These are phyloP conservation scores for Phyllosticta citriasiana DNA, from an alignment of 2,329 filamentous ascomycete genomes.

Conservation along the genomic window DNA sequence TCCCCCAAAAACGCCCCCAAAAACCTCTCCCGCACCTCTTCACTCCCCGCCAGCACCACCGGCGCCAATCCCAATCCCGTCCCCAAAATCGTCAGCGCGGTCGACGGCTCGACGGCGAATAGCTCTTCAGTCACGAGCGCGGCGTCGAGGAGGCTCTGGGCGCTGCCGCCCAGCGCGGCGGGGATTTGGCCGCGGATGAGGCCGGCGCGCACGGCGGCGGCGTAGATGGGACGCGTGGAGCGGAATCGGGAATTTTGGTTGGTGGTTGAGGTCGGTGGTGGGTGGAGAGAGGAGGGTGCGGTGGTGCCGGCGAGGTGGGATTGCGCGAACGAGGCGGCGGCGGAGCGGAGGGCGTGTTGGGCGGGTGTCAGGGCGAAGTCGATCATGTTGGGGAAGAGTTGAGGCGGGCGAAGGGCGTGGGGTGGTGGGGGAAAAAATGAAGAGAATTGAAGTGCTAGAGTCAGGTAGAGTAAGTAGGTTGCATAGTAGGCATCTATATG, in stretches of 20 bases:
- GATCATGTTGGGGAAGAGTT: conserved; percentile 14
- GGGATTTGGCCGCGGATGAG: conserved; percentile 41
- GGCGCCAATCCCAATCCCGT: conserved; percentile 45
- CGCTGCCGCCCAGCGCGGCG: conserved; percentile 36
- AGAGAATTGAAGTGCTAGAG: too few species aligned
- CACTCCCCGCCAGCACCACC: conserved; percentile 35
- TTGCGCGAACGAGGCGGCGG: conserved; percentile 21
- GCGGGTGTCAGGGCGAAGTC: conserved; percentile 16
- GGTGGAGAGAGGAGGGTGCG: conserved; percentile 15
- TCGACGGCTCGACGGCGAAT: conserved; percentile 41
- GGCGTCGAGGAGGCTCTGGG: conserved; percentile 37
- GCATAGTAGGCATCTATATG: too few species aligned
- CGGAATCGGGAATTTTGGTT: conserved; percentile 34
- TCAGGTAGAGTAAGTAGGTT: too few species aligned
- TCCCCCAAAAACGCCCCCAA: conserved; percentile 38
- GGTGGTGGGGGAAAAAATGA: too few species aligned
- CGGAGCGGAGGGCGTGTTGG: conserved; percentile 19
- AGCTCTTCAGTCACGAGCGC: conserved; percentile 45
- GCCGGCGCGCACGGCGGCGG: conserved; percentile 33
- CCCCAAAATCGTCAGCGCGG: conserved; percentile 41
- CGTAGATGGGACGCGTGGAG: conserved; percentile 39
- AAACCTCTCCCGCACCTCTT: conserved; percentile 33
- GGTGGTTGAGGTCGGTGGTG: conserved; percentile 11
- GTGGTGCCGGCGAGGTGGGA: conserved; percentile 14
- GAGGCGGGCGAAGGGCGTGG: not conserved